Evolutionary conservation across 768 basidiomycete genomes (phyloP).

Genomic region (Suillus fuscotomentosus): DNA sequence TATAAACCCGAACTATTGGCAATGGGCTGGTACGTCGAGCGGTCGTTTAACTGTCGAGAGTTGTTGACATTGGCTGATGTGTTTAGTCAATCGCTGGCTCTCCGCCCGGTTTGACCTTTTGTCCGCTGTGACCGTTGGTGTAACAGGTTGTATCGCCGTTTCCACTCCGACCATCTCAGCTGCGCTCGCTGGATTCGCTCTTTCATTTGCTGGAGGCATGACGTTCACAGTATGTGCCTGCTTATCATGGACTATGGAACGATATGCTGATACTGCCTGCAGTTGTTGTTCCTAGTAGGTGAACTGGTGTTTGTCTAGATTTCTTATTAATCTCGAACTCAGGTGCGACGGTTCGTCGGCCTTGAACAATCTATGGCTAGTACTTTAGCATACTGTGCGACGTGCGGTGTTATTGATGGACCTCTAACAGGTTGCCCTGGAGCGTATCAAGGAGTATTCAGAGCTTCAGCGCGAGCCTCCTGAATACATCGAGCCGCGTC

Average conservation of each 20-base stretch:
- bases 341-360: constrained; percentile 80
- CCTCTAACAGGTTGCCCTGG: constrained; percentile 64
- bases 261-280: constrained; percentile 19
- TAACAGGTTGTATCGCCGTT: constrained; percentile 67
- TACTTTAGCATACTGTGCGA: not conserved
- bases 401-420: constrained; percentile 1
- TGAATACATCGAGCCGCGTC: constrained; percentile 86
- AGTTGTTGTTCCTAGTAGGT: constrained; percentile 61
- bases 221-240: constrained; percentile 56
- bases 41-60: not conserved
- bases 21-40: constrained; percentile 69
- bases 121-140: constrained; percentile 68
- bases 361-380: constrained; percentile 90
- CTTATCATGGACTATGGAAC: not conserved
- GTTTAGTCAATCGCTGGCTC: constrained; percentile 84
- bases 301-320: not conserved
- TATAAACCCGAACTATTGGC: constrained; percentile 83
- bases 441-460: constrained; percentile 90
- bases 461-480: constrained; percentile 74
- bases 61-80: constrained; percentile 7
- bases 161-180: constrained; percentile 72
- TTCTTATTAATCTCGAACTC: constrained; percentile 6
- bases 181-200: constrained; percentile 80
- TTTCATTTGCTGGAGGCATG: constrained; percentile 80
- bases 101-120: constrained; percentile 85